Conservation (phyloP, 371 early-diverging fungal species). For the Mucor ambiguus region DNA sequence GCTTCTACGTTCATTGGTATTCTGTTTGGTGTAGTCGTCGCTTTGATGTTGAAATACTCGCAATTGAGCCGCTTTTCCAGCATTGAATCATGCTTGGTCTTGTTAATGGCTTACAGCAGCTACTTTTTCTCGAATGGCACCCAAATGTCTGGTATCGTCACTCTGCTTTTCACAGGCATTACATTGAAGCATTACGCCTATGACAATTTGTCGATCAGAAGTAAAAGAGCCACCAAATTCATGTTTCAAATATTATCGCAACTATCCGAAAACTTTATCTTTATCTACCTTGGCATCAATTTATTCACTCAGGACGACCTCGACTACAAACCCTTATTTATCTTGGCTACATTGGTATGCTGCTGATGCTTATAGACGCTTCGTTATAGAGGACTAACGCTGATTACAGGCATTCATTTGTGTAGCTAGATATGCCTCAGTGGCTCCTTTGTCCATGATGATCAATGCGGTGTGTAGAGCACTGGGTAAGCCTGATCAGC, state of each 20-base stretch:
- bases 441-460: conserved; percentile 78
- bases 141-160: conserved; percentile 90
- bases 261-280: conserved; percentile 93
- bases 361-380: no score
- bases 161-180: conserved; percentile 93
- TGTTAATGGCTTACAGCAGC: conserved; percentile 85
- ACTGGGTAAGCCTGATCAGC: conserved; percentile 55
- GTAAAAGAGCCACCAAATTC: conserved; percentile 80
- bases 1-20: conserved; percentile 86
- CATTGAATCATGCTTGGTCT: conserved; percentile 83
- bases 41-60: conserved; percentile 82
- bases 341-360: conserved; percentile 67
- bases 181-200: conserved; percentile 92
- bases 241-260: conserved; percentile 90
- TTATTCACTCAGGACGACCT: conserved; percentile 79
- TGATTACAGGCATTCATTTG: conserved; percentile 63
- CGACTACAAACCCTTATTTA: conserved; percentile 74
- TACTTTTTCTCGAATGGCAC: conserved; percentile 90
- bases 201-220: conserved; percentile 78
- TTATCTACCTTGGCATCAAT: conserved; percentile 93
- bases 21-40: conserved; percentile 72
- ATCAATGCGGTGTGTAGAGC: conserved; percentile 74
- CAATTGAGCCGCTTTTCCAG: conserved; percentile 76
- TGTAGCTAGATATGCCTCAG: conserved; percentile 81
- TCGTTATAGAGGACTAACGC: no score